Base-by-base conservation (phyloP, 257 asterid genomes). In the Solanum etuberosum region DNA sequence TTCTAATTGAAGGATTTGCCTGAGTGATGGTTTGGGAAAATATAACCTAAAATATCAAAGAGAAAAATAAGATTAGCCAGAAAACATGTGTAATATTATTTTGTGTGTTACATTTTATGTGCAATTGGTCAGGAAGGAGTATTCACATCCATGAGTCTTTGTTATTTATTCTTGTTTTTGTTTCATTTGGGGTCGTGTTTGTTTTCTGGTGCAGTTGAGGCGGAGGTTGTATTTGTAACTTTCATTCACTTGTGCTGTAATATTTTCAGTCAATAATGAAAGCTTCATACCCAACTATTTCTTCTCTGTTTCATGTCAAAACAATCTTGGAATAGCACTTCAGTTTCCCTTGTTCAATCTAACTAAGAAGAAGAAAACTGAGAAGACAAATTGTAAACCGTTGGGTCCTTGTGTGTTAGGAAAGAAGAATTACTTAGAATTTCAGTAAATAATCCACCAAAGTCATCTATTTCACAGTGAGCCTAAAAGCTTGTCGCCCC, bases 1-100 rank as follows among this genome's bases (percentile, higher is more conserved):
- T 91, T 93, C 91, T 94, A 88, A 90, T 73, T 73, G 32, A 29
- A 81, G 85, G 32, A 80, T 80, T 46, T 46, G 16, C 42, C 42
- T 29, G 65, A 80, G 84, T 43, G 67, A 80, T 27, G 65, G 67
- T 34, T 83, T n/a, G 32, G 76, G 27, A 15, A 71, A 40, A 29
- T n/a, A 16, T 59, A 29, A 35, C 21, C 38, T 59, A 37, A 21
- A 54, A 25, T 25, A 23, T 23, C 3, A n/a, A 54, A 57, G 57
- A 77, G 46, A 40, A 40, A 81, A 40, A 81, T 81, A 81, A 81
- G 68, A 18, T 20, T 81, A 27, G 68, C 68, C 43, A 81, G 85
- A 31, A 48, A 81, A 81, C 85, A 48, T 29, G 20, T 81, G 85
- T 48, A 81, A 46, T 21, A 81, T 81, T 81, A 81, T 81, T 70